These are phyloP conservation scores for Penicillium polonicum DNA, from an alignment of 2,329 filamentous ascomycete species.

Conservation along the genomic window DNA sequence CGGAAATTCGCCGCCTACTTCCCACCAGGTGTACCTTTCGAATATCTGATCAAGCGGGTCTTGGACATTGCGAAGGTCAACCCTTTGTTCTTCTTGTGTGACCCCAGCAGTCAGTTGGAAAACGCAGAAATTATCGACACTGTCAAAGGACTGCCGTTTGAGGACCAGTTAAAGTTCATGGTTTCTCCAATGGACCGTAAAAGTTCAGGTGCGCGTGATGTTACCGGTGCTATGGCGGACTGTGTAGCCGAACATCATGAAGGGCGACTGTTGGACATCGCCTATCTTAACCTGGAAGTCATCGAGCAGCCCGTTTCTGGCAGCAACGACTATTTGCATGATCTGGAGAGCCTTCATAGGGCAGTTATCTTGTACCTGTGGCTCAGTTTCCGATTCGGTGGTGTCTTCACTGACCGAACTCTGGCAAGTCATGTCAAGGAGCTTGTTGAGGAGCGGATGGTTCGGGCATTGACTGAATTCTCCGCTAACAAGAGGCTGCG, in stretches of 20 bases:
- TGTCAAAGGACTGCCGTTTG: slow-evolving; percentile 63
- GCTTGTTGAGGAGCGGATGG: slow-evolving; percentile 74
- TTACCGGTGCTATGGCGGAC: slow-evolving; percentile 64
- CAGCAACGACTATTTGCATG: slow-evolving; percentile 59
- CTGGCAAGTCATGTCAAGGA: slow-evolving; percentile 77
- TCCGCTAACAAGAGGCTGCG: slow-evolving; percentile 46
- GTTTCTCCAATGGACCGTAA: slow-evolving; percentile 65
- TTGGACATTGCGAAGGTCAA: slow-evolving; percentile 66
- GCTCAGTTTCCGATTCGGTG: slow-evolving; percentile 85
- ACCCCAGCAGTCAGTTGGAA: slow-evolving; percentile 60
- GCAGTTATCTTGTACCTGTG: slow-evolving; percentile 83
- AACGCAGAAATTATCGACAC: slow-evolving; percentile 74
- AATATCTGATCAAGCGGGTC: slow-evolving; percentile 75
- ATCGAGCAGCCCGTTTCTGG: slow-evolving; percentile 58
- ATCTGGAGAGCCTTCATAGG: slow-evolving; percentile 77
- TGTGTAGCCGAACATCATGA: slow-evolving; percentile 67
- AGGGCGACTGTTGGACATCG: slow-evolving; percentile 70
- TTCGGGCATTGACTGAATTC: slow-evolving; percentile 60
- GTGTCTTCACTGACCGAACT: slow-evolving; percentile 71
- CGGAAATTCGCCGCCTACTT: slow-evolving; percentile 80
- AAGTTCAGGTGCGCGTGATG: slow-evolving; percentile 41
- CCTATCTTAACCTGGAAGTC: slow-evolving; percentile 67
- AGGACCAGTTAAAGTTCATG: slow-evolving; percentile 74
- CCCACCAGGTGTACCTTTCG: slow-evolving; percentile 74
- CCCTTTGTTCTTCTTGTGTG: slow-evolving; percentile 68